Conservation (phyloP, 257 asterid genomes). For the Scutellaria galericulata region DNA sequence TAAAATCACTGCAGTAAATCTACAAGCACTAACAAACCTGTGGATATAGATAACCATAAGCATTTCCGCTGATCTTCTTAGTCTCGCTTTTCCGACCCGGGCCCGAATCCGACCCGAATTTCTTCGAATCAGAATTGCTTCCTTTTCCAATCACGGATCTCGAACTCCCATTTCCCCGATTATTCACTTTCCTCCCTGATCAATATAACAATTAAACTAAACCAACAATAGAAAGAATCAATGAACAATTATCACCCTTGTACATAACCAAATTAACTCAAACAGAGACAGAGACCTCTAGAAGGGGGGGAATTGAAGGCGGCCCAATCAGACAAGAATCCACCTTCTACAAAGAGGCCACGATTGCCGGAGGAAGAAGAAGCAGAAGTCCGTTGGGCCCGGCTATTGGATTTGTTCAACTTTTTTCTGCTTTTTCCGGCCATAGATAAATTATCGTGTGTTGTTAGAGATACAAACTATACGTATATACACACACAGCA, state of each 20-base stretch:
- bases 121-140: constrained; percentile 35
- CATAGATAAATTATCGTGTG: constrained; percentile 35
- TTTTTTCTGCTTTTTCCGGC: constrained; percentile 59
- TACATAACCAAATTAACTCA: not conserved
- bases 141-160: constrained; percentile 52
- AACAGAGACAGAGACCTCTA: constrained; percentile 51
- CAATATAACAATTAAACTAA: constrained; percentile 19
- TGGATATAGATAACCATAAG: constrained; percentile 59
- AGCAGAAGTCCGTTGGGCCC: constrained; percentile 40
- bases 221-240: not conserved
- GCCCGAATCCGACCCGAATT: constrained; percentile 41
- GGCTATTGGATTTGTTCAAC: constrained; percentile 52
- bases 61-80: constrained; percentile 50
- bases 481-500: constrained; percentile 3
- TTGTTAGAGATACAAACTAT: constrained; percentile 1
- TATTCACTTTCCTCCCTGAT: constrained; percentile 53
- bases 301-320: constrained; percentile 64
- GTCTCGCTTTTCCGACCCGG: constrained; percentile 40
- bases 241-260: not conserved
- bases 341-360: constrained; percentile 80
- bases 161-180: constrained; percentile 51
- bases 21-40: constrained; percentile 55
- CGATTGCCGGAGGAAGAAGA: constrained; percentile 49
- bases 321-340: constrained; percentile 79
- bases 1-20: not conserved